Base-by-base conservation (phyloP, 768 basidiomycete genomes). In the Russula sp. region DNA sequence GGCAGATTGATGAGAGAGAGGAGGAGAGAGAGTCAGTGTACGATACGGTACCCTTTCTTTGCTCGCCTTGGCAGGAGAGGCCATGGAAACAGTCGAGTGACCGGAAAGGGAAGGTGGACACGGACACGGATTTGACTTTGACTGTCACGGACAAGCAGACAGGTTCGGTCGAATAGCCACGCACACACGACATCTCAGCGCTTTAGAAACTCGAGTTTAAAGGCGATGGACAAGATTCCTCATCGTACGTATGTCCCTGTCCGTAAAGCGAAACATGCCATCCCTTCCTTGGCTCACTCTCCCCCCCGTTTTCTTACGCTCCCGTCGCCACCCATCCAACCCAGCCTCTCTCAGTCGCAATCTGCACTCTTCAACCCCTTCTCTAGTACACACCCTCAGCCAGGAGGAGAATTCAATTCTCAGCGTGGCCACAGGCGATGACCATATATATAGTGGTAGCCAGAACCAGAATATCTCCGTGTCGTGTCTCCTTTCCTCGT, bases 391-490 rank as follows among this genome's bases (percentile, higher is more conserved):
- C 34, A 52, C 55, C 41, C 62, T 67, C 18, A 55, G 54, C n/a
- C 63, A 63, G 52, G 55, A 58, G 41, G 46, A 49, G 14, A 58
- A 47, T 3, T 64, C 57, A 43, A 61, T 64, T 13, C 56, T 59
- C 9, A 62, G 59, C 38, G 60, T 67, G 13, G 48, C 54, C 42
- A 54, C 64, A 2, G 60, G 56, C n/a, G 60, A 62, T 4, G 49
- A 58, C 5, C 52, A 62, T 29, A 63, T 67, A 57, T 67, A 65
- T 60, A 62, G 60, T n/a, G 66, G 66, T 20, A 67, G 66, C n/a
- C 66, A 67, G 58, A 54, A 51, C 58, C 52, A 56, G 20, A 45
- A 59, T 43, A 66, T 67, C 11, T 67, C 66, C 5, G 66, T 67
- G 34, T 34, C 14, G 3, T 14, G 34, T 35, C 25, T 22, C 54